Evolutionary conservation across 257 asterid genomes (phyloP), one percentile per base, ranked within the genome.

Genomic region (Ophiorrhiza pumila): DNA sequence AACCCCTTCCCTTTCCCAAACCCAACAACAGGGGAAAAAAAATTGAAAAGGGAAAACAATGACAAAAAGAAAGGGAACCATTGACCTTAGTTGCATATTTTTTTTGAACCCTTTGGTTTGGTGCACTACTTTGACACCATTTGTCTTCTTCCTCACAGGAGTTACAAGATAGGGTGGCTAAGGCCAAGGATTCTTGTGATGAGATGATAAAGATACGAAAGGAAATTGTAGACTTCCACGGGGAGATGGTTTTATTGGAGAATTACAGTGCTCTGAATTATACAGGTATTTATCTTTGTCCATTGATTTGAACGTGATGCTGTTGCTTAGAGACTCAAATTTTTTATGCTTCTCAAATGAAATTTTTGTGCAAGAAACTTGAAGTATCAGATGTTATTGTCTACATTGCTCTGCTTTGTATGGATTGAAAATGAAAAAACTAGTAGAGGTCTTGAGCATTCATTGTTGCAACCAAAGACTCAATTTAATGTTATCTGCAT

Each of bases 221-320:
- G 79, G 98, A 93, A 76, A 91, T 93, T 37, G 97, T 93, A 1
- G 97, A 93, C 81, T 86, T 93, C 74, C 98, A 93, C 22, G 98
- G 98, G 7, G 98, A 93, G 80, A 93, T 93, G 98, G 97, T 93
- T 69, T 83, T 93, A 78, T 78, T 93, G 85, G 98, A 93, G 88
- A 93, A 93, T 77, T 93, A 91, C 61, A 93, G 98, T 65, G 91
- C 97, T 74, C 97, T 93, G 68, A 93, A 93, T 83, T 93, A 91
- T 76, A 93, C 96, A 57, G 98, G 98, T 92, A 76, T 37, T 62
- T 25, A 23, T 5, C 27, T 20, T 65, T 53, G 3, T 57, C 55
- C 31, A 65, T 35, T 45, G 62, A 62, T 7, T 27, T 63, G 13
- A 57, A 15, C 42, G 42, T 63, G 52, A 52, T 47, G 34, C 2